These are phyloP conservation scores for Xylariaceae sp. DNA, from an alignment of 2,329 filamentous ascomycete species.

Conservation along the genomic window DNA sequence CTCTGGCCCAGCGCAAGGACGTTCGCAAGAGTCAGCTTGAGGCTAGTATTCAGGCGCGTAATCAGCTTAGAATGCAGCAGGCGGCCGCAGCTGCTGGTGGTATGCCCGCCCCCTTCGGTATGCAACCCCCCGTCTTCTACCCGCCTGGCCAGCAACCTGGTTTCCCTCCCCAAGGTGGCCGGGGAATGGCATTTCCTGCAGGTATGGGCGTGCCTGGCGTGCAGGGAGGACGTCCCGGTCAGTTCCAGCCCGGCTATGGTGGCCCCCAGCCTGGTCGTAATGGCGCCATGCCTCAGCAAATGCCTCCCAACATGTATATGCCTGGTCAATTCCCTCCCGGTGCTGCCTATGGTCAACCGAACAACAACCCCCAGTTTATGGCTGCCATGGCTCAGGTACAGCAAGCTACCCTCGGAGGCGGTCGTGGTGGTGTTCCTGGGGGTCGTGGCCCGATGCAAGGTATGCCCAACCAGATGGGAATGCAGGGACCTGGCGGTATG, in stretches of 20 bases:
- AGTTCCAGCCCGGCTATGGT: slow-evolving; percentile 73
- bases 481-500: slow-evolving; percentile 43
- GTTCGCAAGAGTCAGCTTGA: slow-evolving; percentile 99
- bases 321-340: slow-evolving; percentile 76
- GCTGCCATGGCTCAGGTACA: slow-evolving; percentile 78
- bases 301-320: slow-evolving; percentile 84
- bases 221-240: slow-evolving; percentile 77
- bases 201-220: slow-evolving; percentile 63
- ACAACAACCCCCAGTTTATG: slow-evolving; percentile 74
- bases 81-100: slow-evolving; percentile 85
- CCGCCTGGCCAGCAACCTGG: slow-evolving; percentile 74
- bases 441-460: slow-evolving; percentile 70
- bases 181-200: slow-evolving; percentile 61
- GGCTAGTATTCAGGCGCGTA: slow-evolving; percentile 97
- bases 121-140: slow-evolving; percentile 91
- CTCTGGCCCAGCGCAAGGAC: slow-evolving; percentile 98
- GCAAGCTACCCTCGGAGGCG: slow-evolving; percentile 55
- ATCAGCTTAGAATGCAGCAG: slow-evolving; percentile 98
- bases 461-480: slow-evolving; percentile 67
- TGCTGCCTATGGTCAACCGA: slow-evolving; percentile 73
- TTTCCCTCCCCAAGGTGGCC: slow-evolving; percentile 61
- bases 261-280: slow-evolving; percentile 85
- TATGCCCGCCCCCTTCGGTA: slow-evolving; percentile 75
- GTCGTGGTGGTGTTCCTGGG: slow-evolving; percentile 59
- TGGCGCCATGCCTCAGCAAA: slow-evolving; percentile 71